phyloP scores from a whole-genome alignment of 139 green algal genomes.

The Tetradesmus lagerheimii region DNA sequence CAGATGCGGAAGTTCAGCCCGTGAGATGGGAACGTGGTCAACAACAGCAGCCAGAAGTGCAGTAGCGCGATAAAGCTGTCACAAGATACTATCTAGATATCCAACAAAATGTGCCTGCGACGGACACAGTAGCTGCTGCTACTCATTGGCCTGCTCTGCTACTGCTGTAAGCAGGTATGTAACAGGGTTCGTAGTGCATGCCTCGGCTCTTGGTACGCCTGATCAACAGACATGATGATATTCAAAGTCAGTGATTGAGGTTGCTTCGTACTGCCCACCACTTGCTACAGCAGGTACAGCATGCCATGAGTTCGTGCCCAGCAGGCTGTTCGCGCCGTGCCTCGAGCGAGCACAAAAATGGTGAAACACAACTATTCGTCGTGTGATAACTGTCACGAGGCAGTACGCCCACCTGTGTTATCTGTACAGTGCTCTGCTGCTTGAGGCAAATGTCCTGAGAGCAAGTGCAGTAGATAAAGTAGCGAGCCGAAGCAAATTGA shows the following conservation, averaged over 20 bases:
- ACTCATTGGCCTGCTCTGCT: not conserved
- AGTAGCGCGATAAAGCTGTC: not conserved
- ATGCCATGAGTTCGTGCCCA: not conserved
- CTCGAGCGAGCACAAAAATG: not conserved
- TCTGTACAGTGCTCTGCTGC: not conserved
- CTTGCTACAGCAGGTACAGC: not conserved
- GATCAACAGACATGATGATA: too few species aligned
- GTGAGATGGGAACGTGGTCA: not conserved
- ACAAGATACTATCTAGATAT: not conserved
- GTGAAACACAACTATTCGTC: too few species aligned
- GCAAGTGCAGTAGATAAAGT: not conserved
- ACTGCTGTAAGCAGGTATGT: not conserved
- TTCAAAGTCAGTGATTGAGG: too few species aligned
- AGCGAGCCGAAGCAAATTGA: not conserved
- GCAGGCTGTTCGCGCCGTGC: not conserved
- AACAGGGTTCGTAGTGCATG: too few species aligned
- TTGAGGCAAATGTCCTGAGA: not conserved
- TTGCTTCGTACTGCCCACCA: not conserved
- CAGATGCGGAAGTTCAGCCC: not conserved
- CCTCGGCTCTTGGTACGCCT: too few species aligned
- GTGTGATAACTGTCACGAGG: too few species aligned
- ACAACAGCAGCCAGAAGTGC: not conserved
- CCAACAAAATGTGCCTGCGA: not conserved
- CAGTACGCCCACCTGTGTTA: not conserved
- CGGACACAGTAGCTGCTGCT: not conserved